Base-by-base conservation (phyloP, 805 yeast genomes). In the Kuraishia cidri region DNA sequence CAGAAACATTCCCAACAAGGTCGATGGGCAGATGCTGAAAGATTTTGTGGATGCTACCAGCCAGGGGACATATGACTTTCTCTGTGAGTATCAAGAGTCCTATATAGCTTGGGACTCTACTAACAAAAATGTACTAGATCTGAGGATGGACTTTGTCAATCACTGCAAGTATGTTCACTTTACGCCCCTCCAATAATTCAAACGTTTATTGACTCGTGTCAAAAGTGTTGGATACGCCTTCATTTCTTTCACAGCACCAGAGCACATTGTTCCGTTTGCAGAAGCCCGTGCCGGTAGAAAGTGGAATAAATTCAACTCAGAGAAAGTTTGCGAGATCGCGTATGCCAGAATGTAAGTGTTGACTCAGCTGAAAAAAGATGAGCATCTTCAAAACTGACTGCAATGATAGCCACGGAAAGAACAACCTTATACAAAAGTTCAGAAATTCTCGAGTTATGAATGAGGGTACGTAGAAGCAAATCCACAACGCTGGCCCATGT, bases 151-250 rank as follows among this genome's bases (percentile, higher is more conserved):
- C 45, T 72, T 69, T 45, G 58, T 54, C 33, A 71, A 65, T 42
- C 60, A 58, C 35, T 68, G 75, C 57, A 71, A 72, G 52, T 50
- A 39, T 15, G 50, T 37, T 6, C n/a, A n/a, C n/a, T n/a, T n/a
- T n/a, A n/a, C 15, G 7, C 11, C 14, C 22, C 23, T 4, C 5
- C 11, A 14, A 14, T 12, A 19, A n/a, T 24, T 12, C n/a, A n/a
- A n/a, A n/a, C n/a, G n/a, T n/a, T n/a, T n/a, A n/a, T n/a, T n/a
- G n/a, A n/a, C n/a, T n/a, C n/a, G n/a, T n/a, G n/a, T n/a, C n/a
- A n/a, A 28, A 11, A 48, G 53, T 37, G 75, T 69, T 20, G 77
- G 77, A 5, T 70, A 70, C 48, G 77, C 75, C 4, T 70, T 70
- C 44, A 60, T 70, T 22, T 64, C 72, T 6, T 70, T 70, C 41